Evolutionary conservation across 805 yeast genomes (phyloP).

Genomic region (Vanderwaltozyma yarrowii): DNA sequence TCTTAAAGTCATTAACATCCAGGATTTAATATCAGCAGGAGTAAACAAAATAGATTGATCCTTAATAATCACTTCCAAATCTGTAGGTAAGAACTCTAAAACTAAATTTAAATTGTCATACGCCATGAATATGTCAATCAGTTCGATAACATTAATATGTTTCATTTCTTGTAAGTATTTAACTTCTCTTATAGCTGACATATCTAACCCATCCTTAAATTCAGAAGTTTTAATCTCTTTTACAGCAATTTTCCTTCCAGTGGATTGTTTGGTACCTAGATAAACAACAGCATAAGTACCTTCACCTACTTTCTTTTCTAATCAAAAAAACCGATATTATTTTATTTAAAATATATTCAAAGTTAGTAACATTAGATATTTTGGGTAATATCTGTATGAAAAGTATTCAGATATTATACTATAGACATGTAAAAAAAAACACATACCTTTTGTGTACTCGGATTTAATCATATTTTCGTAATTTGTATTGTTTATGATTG

Average conservation of each 20-base stretch:
- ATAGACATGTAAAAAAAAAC: too few species aligned
- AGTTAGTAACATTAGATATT: neutral
- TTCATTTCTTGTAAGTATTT: constrained; percentile 76
- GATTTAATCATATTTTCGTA: neutral
- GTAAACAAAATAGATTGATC: constrained; percentile 67
- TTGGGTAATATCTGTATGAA: too few species aligned
- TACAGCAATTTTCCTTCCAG: constrained; percentile 63
- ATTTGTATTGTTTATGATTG: too few species aligned
- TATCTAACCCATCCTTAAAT: constrained; percentile 92
- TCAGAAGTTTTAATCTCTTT: constrained; percentile 92
- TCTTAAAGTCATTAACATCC: constrained; percentile 89
- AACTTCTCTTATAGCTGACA: constrained; percentile 94
- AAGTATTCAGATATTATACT: too few species aligned
- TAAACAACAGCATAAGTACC: constrained; percentile 98
- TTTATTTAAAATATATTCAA: too few species aligned
- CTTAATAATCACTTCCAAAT: constrained; percentile 79
- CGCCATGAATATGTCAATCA: constrained; percentile 76
- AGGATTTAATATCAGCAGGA: constrained; percentile 81
- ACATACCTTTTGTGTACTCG: constrained; percentile 19
- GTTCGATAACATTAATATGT: constrained; percentile 74
- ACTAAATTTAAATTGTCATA: constrained; percentile 65
- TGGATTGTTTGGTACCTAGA: constrained; percentile 49
- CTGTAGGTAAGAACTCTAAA: constrained; percentile 88
- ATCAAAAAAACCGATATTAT: too few species aligned
- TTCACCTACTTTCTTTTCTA: constrained; percentile 88